Conservation (phyloP, 108 stramenopile genomes). For the Heterococcus sp. region DNA sequence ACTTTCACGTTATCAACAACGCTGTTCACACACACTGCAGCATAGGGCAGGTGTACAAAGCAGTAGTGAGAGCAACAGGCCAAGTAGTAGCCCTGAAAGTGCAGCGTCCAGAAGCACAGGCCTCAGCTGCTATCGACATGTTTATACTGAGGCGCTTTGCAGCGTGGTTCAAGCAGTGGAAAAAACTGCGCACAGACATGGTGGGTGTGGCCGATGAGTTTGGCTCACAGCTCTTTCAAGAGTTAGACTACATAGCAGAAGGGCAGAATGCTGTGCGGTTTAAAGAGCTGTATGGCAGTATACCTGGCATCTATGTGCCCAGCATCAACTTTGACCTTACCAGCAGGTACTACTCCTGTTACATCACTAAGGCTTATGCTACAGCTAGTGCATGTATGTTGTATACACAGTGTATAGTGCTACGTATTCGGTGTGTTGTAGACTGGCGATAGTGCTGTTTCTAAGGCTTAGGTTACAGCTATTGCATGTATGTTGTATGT, state of each 20-base stretch:
- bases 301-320: slow-evolving; percentile 76
- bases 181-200: slow-evolving; percentile 70
- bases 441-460: too few species aligned
- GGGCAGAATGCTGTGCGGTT: slow-evolving; percentile 73
- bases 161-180: slow-evolving; percentile 44
- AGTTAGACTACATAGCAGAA: slow-evolving; percentile 58
- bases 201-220: slow-evolving; percentile 82
- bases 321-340: slow-evolving; percentile 69
- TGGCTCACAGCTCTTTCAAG: slow-evolving; percentile 84
- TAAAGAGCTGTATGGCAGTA: slow-evolving; percentile 71
- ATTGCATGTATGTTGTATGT: too few species aligned
- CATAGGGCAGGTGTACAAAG: slow-evolving; percentile 81
- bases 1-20: too few species aligned
- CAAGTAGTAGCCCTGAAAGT: slow-evolving; percentile 79
- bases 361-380: too few species aligned
- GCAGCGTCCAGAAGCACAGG: slow-evolving; percentile 76
- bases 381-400: too few species aligned
- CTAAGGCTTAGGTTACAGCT: too few species aligned
- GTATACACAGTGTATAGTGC: too few species aligned
- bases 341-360: slow-evolving; percentile 11
- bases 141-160: slow-evolving; percentile 54
- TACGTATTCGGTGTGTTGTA: too few species aligned
- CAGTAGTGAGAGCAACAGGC: slow-evolving; percentile 74
- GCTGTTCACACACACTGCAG: background rate
- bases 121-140: slow-evolving; percentile 81